Percentiles rank a stretch among this genome's conserved stretches.
Conservation (phyloP, 257 asterid genomes). For the Capsicum rhomboideum region DNA sequence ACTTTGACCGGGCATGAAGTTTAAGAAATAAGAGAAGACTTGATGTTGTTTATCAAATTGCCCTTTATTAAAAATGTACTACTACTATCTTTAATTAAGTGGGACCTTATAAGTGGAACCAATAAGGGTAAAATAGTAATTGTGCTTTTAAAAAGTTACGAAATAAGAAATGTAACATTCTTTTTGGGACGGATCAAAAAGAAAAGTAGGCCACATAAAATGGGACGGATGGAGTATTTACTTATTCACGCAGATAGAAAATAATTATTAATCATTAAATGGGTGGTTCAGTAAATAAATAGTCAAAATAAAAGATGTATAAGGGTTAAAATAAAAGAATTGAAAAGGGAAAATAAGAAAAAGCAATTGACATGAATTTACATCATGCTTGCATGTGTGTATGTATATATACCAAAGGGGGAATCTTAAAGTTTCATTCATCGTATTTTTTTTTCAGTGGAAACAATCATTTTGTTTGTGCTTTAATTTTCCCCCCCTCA, state of each 20-base stretch:
- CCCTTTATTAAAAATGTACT: too few species aligned
- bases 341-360: neutral
- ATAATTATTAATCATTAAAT: neutral
- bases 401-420: neutral
- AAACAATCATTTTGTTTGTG: conserved; percentile 36
- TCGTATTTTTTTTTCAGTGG: conserved; percentile 13
- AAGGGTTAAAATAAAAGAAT: neutral
- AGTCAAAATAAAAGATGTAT: neutral
- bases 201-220: too few species aligned
- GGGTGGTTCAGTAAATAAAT: neutral
- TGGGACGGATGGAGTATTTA: too few species aligned
- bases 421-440: conserved; percentile 9
- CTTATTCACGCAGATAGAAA: neutral
- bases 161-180: too few species aligned
- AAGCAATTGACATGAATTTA: conserved; percentile 10
- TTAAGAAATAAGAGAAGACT: too few species aligned
- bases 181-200: too few species aligned
- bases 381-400: conserved; percentile 27
- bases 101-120: too few species aligned
- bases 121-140: too few species aligned
- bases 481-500: neutral
- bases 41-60: too few species aligned
- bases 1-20: too few species aligned
- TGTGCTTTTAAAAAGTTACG: too few species aligned
- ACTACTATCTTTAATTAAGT: too few species aligned